Conservation (phyloP, 352 stramenopile genomes). For the Phytophthora hybrid region DNA sequence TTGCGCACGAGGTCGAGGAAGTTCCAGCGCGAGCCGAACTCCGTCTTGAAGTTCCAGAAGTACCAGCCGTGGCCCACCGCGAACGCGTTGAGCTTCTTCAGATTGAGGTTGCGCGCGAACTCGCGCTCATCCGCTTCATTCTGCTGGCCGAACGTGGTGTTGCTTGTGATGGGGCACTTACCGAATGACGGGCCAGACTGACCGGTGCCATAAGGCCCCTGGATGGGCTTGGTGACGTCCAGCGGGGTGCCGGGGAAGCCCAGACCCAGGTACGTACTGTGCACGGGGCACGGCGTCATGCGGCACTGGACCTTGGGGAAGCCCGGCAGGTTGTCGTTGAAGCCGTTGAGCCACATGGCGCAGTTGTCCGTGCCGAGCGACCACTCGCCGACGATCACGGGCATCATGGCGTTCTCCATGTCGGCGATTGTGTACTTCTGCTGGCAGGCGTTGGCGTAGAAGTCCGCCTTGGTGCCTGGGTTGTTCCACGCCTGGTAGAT, state of each 20-base stretch:
- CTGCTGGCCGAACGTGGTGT: conserved; percentile 86
- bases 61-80: conserved; percentile 93
- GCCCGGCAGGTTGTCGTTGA: conserved; percentile 68
- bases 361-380: conserved; percentile 89
- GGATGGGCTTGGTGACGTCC: conserved; percentile 54
- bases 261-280: conserved; percentile 89
- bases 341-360: conserved; percentile 75
- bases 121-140: conserved; percentile 78
- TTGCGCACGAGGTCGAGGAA: conserved; percentile 80
- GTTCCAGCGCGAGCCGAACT: conserved; percentile 92
- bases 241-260: conserved; percentile 92
- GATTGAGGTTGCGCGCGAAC: conserved; percentile 79
- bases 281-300: conserved; percentile 79
- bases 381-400: conserved; percentile 96
- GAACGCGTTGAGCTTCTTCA: conserved; percentile 94
- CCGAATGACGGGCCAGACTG: conserved; percentile 35
- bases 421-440: conserved; percentile 85
- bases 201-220: conserved; percentile 33
- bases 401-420: conserved; percentile 76
- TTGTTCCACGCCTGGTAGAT: conserved; percentile 95
- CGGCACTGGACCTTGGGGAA: conserved; percentile 93
- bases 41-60: conserved; percentile 63
- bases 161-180: conserved; percentile 65
- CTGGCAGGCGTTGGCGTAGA: conserved; percentile 91
- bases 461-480: conserved; percentile 73